Conservation (phyloP, 163 green algal species). For the Volvox carteri region DNA sequence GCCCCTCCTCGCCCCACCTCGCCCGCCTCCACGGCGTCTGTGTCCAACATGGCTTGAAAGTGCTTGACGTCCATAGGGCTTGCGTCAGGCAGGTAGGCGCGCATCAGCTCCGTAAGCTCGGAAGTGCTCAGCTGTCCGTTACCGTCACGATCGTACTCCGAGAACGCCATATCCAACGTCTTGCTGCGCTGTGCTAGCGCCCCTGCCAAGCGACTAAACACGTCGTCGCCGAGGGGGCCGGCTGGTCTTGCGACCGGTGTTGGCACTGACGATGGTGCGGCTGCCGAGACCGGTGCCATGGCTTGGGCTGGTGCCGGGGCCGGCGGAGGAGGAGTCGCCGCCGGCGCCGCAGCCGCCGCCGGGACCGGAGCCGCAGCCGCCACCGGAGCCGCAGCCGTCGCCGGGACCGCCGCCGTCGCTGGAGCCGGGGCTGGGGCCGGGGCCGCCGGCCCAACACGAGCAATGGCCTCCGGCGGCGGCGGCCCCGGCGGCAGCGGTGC, state of each 20-base stretch:
- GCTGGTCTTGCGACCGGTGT: not conserved
- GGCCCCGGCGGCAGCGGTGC: constrained; percentile 44
- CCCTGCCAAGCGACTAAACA: constrained; percentile 31
- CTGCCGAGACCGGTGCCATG: not conserved
- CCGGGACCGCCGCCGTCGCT: not conserved
- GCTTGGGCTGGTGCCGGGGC: not conserved
- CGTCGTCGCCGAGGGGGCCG: constrained; percentile 17
- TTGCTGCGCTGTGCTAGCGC: constrained; percentile 8
- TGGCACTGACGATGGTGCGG: not conserved
- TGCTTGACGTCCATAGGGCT: constrained; percentile 57
- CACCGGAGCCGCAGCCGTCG: not conserved
- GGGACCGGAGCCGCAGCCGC: not conserved
- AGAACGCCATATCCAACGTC: constrained; percentile 34
- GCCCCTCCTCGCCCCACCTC: not conserved
- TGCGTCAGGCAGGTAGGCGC: constrained; percentile 33
- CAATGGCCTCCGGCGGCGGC: constrained; percentile 30
- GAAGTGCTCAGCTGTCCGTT: constrained; percentile 34
- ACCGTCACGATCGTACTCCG: constrained; percentile 33
- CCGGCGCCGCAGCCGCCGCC: not conserved
- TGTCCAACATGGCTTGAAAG: constrained; percentile 61
- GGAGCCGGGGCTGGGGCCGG: not conserved
- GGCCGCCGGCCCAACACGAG: constrained; percentile 21
- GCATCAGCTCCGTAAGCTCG: constrained; percentile 46
- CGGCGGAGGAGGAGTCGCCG: not conserved
- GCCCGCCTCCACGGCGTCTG: constrained; percentile 19